A percentile compares a stretch with the other conserved stretches of the same genome.
Conservation (phyloP, 805 yeast species). For the Candida ovalis region DNA sequence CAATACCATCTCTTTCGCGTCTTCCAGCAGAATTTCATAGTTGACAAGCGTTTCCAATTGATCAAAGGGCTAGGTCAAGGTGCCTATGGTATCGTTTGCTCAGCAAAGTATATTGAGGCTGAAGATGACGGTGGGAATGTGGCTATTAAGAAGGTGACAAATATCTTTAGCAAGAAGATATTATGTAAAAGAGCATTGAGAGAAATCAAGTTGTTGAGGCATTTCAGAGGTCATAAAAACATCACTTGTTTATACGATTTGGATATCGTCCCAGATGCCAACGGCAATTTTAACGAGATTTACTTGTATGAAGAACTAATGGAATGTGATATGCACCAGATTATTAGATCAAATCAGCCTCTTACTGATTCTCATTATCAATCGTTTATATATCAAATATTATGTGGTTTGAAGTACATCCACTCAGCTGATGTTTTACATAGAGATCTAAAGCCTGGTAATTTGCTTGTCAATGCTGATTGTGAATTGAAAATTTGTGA, state of each 20-base stretch:
- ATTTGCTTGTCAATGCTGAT: constrained; percentile 88
- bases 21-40: constrained; percentile 87
- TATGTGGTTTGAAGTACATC: constrained; percentile 90
- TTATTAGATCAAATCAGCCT: constrained; percentile 89
- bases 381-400: constrained; percentile 83
- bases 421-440: constrained; percentile 96
- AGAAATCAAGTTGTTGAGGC: constrained; percentile 84
- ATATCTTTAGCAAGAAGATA: constrained; percentile 86
- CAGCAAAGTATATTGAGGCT: constrained; percentile 76
- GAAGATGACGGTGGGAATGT: constrained; percentile 80
- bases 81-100: constrained; percentile 95
- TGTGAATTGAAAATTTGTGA: constrained; percentile 96
- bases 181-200: constrained; percentile 88
- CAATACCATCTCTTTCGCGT: constrained; percentile 43
- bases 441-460: constrained; percentile 93
- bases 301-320: constrained; percentile 93
- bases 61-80: constrained; percentile 96
- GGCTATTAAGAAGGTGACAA: constrained; percentile 94
- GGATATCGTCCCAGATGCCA: constrained; percentile 76
- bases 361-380: constrained; percentile 94
- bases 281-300: constrained; percentile 79
- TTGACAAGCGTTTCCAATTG: constrained; percentile 83
- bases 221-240: constrained; percentile 94
- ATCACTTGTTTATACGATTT: constrained; percentile 93
- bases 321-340: constrained; percentile 99